These are phyloP conservation scores for Daldinia vernicosa DNA, from an alignment of 495 filamentous ascomycete genomes.

Conservation along the genomic window DNA sequence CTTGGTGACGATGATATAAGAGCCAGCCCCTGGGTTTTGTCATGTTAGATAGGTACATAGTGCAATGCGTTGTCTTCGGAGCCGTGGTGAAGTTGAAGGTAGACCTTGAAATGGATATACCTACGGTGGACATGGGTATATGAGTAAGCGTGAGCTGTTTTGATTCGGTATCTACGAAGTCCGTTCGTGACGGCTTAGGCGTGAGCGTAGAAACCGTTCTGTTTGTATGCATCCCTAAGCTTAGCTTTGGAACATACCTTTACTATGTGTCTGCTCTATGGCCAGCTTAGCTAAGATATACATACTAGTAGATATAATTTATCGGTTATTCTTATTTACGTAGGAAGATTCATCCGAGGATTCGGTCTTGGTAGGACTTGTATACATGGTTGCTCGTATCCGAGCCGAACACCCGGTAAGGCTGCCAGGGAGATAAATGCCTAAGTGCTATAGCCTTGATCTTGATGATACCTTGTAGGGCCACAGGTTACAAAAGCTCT, in stretches of 20 bases:
- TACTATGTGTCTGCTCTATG: not conserved
- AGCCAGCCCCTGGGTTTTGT: conserved; percentile 50
- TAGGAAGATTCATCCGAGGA: no score
- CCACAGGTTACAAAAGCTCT: not conserved
- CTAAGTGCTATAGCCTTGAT: not conserved
- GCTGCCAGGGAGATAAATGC: not conserved
- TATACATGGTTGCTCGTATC: not conserved
- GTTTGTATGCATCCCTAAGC: not conserved
- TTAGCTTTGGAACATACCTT: not conserved
- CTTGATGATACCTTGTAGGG: not conserved
- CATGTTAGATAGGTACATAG: conserved; percentile 46
- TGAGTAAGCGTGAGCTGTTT: conserved; percentile 48
- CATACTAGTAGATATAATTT: conserved; percentile 51
- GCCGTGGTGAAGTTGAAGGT: not conserved
- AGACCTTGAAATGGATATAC: conserved; percentile 57
- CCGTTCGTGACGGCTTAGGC: not conserved
- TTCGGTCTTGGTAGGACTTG: no score
- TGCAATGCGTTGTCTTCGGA: not conserved
- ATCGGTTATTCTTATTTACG: conserved; percentile 45
- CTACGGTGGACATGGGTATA: conserved; percentile 56
- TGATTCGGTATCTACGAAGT: conserved; percentile 10
- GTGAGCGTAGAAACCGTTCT: no score
- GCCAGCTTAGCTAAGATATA: conserved; percentile 21
- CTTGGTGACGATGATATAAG: conserved; percentile 54
- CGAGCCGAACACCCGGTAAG: not conserved